Percentiles rank a stretch among this genome's conserved stretches.
These are phyloP conservation scores for Coemansia sp. DNA, from an alignment of 192 early-diverging fungal species.

Conservation along the genomic window DNA sequence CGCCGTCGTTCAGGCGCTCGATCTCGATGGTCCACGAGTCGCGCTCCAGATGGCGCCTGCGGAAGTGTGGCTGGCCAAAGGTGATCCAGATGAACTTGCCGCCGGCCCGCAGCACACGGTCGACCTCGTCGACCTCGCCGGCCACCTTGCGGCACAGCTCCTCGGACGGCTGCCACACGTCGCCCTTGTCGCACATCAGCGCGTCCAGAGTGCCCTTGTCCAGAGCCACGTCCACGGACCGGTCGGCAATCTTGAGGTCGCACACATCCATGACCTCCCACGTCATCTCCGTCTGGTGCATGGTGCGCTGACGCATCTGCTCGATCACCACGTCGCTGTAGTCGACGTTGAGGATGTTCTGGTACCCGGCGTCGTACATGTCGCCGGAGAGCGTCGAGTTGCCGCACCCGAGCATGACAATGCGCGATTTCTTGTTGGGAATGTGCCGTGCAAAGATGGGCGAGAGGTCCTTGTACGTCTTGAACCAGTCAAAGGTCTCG, in stretches of 20 bases:
- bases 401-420: constrained; percentile 88
- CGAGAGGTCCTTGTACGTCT: constrained; percentile 70
- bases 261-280: constrained; percentile 76
- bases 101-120: constrained; percentile 66
- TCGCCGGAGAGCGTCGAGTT: constrained; percentile 75
- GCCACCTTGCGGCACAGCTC: constrained; percentile 64
- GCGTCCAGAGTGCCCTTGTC: constrained; percentile 95
- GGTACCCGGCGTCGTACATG: constrained; percentile 74
- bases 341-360: constrained; percentile 75
- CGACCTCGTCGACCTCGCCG: constrained; percentile 72
- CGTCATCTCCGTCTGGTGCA: constrained; percentile 34
- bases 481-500: constrained; percentile 85
- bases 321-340: constrained; percentile 75
- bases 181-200: constrained; percentile 78
- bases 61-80: constrained; percentile 89
- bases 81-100: constrained; percentile 87
- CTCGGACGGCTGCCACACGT: constrained; percentile 80
- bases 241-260: constrained; percentile 58
- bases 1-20: constrained; percentile 63
- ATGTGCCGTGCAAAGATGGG: constrained; percentile 57
- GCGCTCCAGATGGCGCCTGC: constrained; percentile 66
- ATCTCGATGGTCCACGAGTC: constrained; percentile 63
- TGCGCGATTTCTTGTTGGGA: constrained; percentile 52
- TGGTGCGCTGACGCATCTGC: constrained; percentile 58
- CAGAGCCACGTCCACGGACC: constrained; percentile 69